Evolutionary conservation across 2,329 filamentous ascomycete species (phyloP).

Genomic region (Aureobasidium subglaciale): DNA sequence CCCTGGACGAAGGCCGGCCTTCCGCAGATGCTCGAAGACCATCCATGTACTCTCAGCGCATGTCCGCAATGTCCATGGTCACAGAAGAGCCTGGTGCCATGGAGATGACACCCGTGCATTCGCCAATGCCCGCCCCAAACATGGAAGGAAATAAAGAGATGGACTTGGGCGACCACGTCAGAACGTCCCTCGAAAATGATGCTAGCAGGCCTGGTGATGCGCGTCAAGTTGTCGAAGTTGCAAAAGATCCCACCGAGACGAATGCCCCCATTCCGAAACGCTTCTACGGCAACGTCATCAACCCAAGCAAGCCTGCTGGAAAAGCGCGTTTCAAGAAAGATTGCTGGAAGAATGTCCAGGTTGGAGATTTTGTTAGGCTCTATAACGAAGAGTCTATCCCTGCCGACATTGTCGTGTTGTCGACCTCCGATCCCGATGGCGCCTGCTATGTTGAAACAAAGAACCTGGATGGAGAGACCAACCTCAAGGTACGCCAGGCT

Average conservation of each 20-base stretch:
- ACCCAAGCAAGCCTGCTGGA: constrained; percentile 59
- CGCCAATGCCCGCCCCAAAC: constrained; percentile 56
- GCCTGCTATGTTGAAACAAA: constrained; percentile 98
- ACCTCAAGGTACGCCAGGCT: constrained; percentile 88
- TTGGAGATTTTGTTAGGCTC: constrained; percentile 92
- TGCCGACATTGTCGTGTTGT: constrained; percentile 84
- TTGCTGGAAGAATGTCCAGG: constrained; percentile 89
- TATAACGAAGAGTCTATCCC: constrained; percentile 96
- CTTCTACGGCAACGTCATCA: constrained; percentile 63
- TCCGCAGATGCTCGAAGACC: constrained; percentile 59
- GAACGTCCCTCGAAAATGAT: constrained; percentile 18
- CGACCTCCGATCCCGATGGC: constrained; percentile 88
- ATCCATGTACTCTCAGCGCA: constrained; percentile 49
- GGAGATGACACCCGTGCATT: constrained; percentile 92
- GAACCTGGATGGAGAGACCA: constrained; percentile 95
- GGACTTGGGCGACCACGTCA: constrained; percentile 15
- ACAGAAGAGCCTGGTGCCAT: constrained; percentile 58
- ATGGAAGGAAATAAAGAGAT: constrained; percentile 34
- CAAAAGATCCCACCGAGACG: constrained; percentile 31
- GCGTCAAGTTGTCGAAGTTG: constrained; percentile 25
- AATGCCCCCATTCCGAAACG: constrained; percentile 40
- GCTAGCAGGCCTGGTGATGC: constrained; percentile 18
- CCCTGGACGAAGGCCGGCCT: constrained; percentile 50
- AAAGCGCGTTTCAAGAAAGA: constrained; percentile 85
- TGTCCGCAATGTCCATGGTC: constrained; percentile 32